Percentiles rank a stretch among this genome's conserved stretches.
These are phyloP conservation scores for Coffea canephora DNA, from an alignment of 257 asterid species.

Conservation along the genomic window DNA sequence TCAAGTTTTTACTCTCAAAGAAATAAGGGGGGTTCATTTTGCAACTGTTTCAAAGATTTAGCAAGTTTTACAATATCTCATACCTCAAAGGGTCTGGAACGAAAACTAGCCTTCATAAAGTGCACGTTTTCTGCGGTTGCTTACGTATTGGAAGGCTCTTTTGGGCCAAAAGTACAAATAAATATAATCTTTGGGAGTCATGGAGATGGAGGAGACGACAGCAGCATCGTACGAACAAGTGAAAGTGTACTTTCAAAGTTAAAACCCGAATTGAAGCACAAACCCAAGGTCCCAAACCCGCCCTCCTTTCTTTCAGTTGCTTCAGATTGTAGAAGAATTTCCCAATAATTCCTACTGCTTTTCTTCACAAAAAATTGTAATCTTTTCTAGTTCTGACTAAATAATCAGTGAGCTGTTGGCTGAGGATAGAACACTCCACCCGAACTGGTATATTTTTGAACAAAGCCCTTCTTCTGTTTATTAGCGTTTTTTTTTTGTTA, in stretches of 20 bases:
- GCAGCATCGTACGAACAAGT: neutral
- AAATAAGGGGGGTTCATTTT: too few relatives aligned
- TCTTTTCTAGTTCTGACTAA: neutral
- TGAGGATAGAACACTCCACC: neutral
- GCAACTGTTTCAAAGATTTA: too few relatives aligned
- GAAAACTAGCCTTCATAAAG: too few relatives aligned
- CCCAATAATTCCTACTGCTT: neutral
- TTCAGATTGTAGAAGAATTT: neutral
- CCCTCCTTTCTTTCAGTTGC: neutral
- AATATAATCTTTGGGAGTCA: neutral
- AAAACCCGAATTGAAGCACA: neutral
- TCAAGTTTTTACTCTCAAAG: too few relatives aligned
- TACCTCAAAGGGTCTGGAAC: too few relatives aligned
- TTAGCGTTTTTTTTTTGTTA: neutral
- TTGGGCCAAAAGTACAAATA: neutral
- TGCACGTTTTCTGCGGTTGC: neutral
- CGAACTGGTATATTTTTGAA: neutral
- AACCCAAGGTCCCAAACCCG: neutral
- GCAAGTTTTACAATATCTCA: too few relatives aligned
- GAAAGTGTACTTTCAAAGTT: neutral
- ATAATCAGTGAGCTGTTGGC: neutral
- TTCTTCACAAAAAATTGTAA: neutral
- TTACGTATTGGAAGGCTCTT: neutral
- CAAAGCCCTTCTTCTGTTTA: neutral
- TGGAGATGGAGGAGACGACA: neutral